phyloP scores from a whole-genome alignment of 73 alveolate species.

The Paraurostyla sp. region DNA sequence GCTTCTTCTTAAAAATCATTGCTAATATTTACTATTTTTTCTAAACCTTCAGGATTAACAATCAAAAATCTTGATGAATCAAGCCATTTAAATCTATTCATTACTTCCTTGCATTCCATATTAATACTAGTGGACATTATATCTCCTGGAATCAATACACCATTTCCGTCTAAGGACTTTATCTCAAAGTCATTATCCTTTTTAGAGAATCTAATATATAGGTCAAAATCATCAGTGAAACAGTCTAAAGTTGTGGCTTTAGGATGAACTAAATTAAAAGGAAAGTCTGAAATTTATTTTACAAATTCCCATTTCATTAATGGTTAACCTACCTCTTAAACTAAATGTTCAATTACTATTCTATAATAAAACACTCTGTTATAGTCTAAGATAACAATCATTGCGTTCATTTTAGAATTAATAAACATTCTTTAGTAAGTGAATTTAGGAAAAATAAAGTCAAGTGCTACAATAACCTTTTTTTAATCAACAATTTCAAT shows the following conservation, averaged over 20 bases:
- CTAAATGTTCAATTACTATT: background rate
- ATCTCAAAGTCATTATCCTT: background rate
- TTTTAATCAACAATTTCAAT: too few species aligned
- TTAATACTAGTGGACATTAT: background rate
- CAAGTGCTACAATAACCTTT: too few species aligned
- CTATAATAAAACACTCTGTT: background rate
- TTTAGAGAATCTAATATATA: background rate
- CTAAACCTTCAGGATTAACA: conserved; percentile 3
- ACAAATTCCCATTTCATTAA: background rate
- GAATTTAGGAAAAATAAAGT: background rate
- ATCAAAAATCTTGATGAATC: background rate
- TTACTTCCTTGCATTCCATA: background rate
- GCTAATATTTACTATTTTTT: background rate
- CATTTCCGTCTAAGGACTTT: too few species aligned
- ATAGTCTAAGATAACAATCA: background rate
- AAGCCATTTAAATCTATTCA: conserved; percentile 24
- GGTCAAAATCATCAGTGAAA: background rate
- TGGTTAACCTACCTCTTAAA: background rate
- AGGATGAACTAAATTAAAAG: background rate
- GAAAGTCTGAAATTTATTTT: background rate
- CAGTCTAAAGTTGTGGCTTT: background rate
- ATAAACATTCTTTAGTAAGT: background rate
- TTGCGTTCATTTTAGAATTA: background rate
- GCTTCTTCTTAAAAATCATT: background rate
- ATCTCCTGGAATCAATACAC: conserved; percentile 35